Conservation (phyloP, 139 green algal species). For the Helicosporidium sp. region DNA sequence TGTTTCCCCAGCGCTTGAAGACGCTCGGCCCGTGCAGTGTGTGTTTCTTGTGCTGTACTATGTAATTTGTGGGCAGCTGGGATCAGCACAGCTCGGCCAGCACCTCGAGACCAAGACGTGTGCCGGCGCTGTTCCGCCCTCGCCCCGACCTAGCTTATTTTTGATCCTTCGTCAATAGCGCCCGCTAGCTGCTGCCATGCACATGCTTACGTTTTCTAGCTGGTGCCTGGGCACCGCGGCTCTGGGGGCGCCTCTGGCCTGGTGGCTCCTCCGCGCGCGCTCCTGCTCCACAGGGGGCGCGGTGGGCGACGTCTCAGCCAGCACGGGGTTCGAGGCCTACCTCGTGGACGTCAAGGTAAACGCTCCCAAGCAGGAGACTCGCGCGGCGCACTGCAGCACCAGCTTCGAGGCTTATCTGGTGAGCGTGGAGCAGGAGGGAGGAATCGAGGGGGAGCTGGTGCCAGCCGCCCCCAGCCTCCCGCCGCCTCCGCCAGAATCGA, state of each 20-base stretch:
- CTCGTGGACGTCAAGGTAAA: background rate
- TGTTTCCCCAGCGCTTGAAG: too few relatives aligned
- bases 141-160: too few relatives aligned
- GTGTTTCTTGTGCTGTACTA: too few relatives aligned
- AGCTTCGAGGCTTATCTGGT: slow-evolving; percentile 19
- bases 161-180: too few relatives aligned
- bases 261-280: background rate
- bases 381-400: background rate
- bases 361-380: background rate
- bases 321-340: slow-evolving; percentile 2
- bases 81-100: too few relatives aligned
- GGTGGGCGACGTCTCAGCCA: too few relatives aligned
- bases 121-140: too few relatives aligned
- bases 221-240: background rate
- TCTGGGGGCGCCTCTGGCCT: background rate
- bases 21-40: too few relatives aligned
- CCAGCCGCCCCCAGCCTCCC: slow-evolving; percentile 2
- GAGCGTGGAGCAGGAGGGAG: too few relatives aligned
- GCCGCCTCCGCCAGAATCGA: slow-evolving; percentile 33
- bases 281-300: background rate
- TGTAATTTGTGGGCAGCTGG: too few relatives aligned
- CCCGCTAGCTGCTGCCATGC: background rate
- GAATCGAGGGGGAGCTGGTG: slow-evolving; percentile 1
- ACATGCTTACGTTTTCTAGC: background rate
- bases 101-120: too few relatives aligned